phyloP scores from a whole-genome alignment of 2,329 filamentous ascomycete genomes.

The Calonectria ilicicola region DNA sequence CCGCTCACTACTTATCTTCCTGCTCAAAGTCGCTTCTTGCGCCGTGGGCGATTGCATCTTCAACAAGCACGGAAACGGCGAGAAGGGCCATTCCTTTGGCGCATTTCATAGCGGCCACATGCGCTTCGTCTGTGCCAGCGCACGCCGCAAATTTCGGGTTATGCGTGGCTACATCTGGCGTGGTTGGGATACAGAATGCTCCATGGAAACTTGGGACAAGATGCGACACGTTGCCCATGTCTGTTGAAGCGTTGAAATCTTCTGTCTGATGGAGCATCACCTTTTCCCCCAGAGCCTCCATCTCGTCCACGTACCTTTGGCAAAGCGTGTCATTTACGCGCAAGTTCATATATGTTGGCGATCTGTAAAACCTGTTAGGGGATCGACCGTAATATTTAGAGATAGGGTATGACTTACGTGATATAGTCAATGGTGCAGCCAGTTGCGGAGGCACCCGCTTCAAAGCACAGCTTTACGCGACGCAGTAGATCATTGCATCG shows the following conservation, averaged over 20 bases:
- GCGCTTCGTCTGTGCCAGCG: conserved; percentile 54
- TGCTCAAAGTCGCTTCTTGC: conserved; percentile 34
- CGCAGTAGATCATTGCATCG: conserved; percentile 19
- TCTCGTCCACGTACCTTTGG: conserved; percentile 56
- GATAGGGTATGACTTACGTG: conserved; percentile 38
- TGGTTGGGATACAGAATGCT: conserved; percentile 57
- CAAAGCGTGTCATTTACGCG: conserved; percentile 59
- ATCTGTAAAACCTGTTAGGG: conserved; percentile 29
- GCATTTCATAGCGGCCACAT: conserved; percentile 55
- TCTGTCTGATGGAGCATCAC: conserved; percentile 33
- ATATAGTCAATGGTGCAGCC: conserved; percentile 52
- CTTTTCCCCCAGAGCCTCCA: conserved; percentile 53
- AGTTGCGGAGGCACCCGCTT: conserved; percentile 49
- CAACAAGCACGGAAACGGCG: conserved; percentile 46
- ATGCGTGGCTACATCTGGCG: conserved; percentile 50
- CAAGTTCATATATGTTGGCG: conserved; percentile 58
- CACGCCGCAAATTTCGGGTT: conserved; percentile 57
- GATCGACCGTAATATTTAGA: background rate
- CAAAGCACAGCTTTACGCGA: conserved; percentile 52
- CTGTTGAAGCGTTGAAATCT: conserved; percentile 54
- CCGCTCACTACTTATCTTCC: background rate
- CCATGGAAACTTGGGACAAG: conserved; percentile 61
- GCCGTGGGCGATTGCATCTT: conserved; percentile 33
- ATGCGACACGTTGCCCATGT: conserved; percentile 66
- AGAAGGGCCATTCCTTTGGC: conserved; percentile 58